phyloP scores from a whole-genome alignment of 2,329 filamentous ascomycete genomes.

The Epichloe scottii region DNA sequence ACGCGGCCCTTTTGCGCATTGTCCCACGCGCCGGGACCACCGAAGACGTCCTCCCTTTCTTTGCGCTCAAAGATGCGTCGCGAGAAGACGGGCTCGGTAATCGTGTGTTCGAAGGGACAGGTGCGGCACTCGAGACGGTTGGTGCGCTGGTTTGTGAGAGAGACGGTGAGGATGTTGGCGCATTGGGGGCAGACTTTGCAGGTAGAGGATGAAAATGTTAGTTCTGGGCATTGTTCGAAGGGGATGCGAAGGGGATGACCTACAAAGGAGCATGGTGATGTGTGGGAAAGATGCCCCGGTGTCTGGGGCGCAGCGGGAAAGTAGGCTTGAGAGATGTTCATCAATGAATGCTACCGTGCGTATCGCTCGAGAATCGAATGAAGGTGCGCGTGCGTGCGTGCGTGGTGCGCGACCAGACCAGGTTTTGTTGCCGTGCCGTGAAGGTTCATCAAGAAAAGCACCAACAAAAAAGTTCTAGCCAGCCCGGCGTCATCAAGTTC shows the following conservation, averaged over 20 bases:
- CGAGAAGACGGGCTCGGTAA: conserved; percentile 65
- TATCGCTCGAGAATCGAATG: too few species aligned
- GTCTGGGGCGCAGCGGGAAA: background rate
- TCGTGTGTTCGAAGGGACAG: conserved; percentile 82
- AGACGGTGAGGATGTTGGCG: conserved; percentile 72
- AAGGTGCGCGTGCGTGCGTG: too few species aligned
- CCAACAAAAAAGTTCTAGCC: background rate
- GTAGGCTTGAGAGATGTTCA: too few species aligned
- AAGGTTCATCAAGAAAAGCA: background rate
- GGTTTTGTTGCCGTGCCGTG: too few species aligned
- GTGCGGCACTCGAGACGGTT: conserved; percentile 94
- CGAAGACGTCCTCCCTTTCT: conserved; percentile 81
- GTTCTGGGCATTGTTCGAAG: background rate
- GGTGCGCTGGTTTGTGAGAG: conserved; percentile 38
- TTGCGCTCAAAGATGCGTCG: conserved; percentile 79
- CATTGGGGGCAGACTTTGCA: conserved; percentile 67
- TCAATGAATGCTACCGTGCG: too few species aligned
- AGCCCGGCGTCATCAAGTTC: background rate
- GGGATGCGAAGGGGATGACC: conserved; percentile 9
- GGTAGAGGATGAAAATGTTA: conserved; percentile 3
- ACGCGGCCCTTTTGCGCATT: conserved; percentile 77
- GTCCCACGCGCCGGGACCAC: conserved; percentile 77
- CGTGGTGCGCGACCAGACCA: too few species aligned
- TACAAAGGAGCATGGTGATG: conserved; percentile 54
- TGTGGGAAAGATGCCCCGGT: conserved; percentile 6